phyloP scores from a whole-genome alignment of 1,284 basidiomycete species.

The Neonothopanus nambi region DNA sequence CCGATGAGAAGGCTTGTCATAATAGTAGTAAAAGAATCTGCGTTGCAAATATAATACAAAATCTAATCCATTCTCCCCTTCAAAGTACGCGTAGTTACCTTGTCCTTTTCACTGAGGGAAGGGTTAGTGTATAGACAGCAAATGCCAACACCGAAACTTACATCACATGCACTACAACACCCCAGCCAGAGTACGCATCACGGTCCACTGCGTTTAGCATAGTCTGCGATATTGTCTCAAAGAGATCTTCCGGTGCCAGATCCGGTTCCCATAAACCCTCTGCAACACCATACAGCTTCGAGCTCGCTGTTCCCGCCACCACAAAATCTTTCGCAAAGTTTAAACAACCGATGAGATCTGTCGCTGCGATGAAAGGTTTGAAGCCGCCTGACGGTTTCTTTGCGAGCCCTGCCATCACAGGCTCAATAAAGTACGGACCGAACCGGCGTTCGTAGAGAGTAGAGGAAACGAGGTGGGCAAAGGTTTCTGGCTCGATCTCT shows the following conservation, averaged over 20 bases:
- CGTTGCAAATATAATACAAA: slow-evolving; percentile 20
- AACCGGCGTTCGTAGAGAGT: slow-evolving; percentile 98
- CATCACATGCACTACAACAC: slow-evolving; percentile 94
- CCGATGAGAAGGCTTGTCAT: no score
- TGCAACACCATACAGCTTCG: slow-evolving; percentile 96
- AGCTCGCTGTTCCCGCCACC: slow-evolving; percentile 91
- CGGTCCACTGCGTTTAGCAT: slow-evolving; percentile 94
- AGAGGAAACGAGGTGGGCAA: slow-evolving; percentile 93
- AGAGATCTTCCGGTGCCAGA: slow-evolving; percentile 94
- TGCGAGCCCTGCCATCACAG: slow-evolving; percentile 91
- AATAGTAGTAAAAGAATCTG: slow-evolving; percentile 20
- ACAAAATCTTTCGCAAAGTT: slow-evolving; percentile 98
- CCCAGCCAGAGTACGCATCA: slow-evolving; percentile 97
- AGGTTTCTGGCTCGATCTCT: slow-evolving; percentile 95
- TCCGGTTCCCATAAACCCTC: slow-evolving; percentile 99
- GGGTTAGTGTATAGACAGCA: not conserved
- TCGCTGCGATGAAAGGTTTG: slow-evolving; percentile 94
- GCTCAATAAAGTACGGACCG: slow-evolving; percentile 96
- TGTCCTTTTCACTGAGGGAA: slow-evolving; percentile 79
- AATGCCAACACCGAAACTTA: slow-evolving; percentile 47
- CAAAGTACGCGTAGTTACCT: slow-evolving; percentile 81
- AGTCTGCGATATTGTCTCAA: slow-evolving; percentile 98
- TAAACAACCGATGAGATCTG: slow-evolving; percentile 95
- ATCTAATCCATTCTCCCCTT: slow-evolving; percentile 90
- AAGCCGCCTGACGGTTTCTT: slow-evolving; percentile 72